Percentiles rank a stretch among this genome's conserved stretches.
These are phyloP conservation scores for Ilyonectria destructans DNA, from an alignment of 2,329 filamentous ascomycete species.

Conservation along the genomic window DNA sequence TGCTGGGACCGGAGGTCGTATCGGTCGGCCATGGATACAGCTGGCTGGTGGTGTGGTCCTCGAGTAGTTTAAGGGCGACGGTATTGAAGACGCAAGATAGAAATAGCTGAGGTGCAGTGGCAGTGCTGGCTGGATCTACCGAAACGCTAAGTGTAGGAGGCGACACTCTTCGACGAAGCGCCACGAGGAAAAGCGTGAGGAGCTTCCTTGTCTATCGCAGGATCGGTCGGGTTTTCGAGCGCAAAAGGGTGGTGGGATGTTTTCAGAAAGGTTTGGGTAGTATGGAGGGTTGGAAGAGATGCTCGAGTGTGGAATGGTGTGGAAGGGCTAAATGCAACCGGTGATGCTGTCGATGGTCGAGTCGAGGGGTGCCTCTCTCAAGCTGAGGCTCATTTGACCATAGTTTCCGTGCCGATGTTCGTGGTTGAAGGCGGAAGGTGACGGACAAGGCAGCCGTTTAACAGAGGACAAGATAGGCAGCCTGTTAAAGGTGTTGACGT, in stretches of 20 bases:
- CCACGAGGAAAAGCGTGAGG: neutral
- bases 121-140: neutral
- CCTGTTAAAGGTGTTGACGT: slow-evolving; percentile 35
- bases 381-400: slow-evolving; percentile 40
- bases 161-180: neutral
- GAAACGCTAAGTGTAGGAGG: neutral
- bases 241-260: neutral
- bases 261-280: neutral
- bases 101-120: neutral
- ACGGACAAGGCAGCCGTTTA: slow-evolving; percentile 11
- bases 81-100: neutral
- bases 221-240: neutral
- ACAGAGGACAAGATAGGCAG: slow-evolving; percentile 22
- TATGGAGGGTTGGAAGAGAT: neutral
- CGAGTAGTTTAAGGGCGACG: neutral
- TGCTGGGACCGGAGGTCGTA: slow-evolving; percentile 51
- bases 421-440: neutral
- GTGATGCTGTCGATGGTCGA: slow-evolving; percentile 41
- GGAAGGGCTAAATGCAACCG: slow-evolving; percentile 11
- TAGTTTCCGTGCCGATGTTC: slow-evolving; percentile 26
- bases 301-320: slow-evolving; percentile 12
- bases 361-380: slow-evolving; percentile 39
- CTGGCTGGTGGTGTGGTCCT: neutral
- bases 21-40: slow-evolving; percentile 46
- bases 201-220: slow-evolving; percentile 11